These are phyloP conservation scores for Ganoderma meredithae DNA, from an alignment of 1,284 basidiomycete species.

Conservation along the genomic window DNA sequence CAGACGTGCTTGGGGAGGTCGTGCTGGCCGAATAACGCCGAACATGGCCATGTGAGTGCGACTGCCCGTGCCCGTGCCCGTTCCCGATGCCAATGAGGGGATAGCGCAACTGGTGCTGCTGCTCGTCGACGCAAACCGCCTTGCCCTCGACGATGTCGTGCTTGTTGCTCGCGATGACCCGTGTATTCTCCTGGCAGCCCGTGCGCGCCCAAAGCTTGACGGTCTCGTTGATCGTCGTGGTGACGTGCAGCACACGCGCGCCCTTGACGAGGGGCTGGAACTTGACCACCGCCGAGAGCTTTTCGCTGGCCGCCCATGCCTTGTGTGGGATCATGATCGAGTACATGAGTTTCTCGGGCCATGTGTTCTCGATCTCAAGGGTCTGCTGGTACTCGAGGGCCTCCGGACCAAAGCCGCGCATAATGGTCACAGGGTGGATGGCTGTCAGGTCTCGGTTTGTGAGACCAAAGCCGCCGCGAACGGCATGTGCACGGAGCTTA, in stretches of 20 bases:
- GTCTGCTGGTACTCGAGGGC: constrained; percentile 96
- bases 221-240: constrained; percentile 79
- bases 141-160: constrained; percentile 77
- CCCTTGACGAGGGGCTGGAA: constrained; percentile 90
- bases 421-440: constrained; percentile 66
- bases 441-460: constrained; percentile 70
- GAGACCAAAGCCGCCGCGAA: constrained; percentile 73
- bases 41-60: constrained; percentile 20
- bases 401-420: constrained; percentile 80
- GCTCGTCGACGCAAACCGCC: constrained; percentile 56
- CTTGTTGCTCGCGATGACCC: constrained; percentile 67
- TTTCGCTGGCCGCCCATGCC: constrained; percentile 91
- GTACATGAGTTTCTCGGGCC: constrained; percentile 96
- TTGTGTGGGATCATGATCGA: constrained; percentile 87
- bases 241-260: constrained; percentile 72
- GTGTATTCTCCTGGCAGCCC: constrained; percentile 66
- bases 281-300: constrained; percentile 82
- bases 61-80: background rate
- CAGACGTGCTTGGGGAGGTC: constrained; percentile 27
- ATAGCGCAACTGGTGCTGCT: constrained; percentile 43
- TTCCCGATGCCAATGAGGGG: constrained; percentile 35
- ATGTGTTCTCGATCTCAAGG: constrained; percentile 93
- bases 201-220: constrained; percentile 68
- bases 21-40: constrained; percentile 27
- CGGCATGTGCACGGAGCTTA: constrained; percentile 85